Conservation (phyloP, 2,329 filamentous ascomycete species). For the Pyrenochaeta sp. region DNA sequence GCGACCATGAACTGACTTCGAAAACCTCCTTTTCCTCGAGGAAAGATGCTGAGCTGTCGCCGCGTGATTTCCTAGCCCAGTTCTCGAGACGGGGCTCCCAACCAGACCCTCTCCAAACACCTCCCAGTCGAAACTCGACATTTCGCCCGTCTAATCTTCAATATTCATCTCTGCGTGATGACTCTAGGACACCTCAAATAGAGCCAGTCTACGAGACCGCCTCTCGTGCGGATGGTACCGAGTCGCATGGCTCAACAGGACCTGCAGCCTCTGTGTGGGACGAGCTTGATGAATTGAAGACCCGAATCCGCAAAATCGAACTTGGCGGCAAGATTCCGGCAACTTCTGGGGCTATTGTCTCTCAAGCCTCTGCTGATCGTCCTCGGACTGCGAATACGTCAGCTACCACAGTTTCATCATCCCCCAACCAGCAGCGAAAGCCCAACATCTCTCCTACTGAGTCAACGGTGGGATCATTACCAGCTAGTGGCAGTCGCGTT, state of each 20-base stretch:
- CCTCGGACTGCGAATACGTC: conserved; percentile 91
- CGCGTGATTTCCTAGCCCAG: conserved; percentile 44
- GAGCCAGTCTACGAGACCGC: conserved; percentile 36
- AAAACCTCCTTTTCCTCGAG: conserved; percentile 37
- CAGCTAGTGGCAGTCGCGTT: conserved; percentile 64
- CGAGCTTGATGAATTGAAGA: conserved; percentile 94
- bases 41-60: conserved; percentile 39
- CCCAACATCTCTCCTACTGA: conserved; percentile 52
- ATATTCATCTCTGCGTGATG: conserved; percentile 42
- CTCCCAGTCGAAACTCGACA: conserved; percentile 38
- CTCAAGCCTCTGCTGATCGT: conserved; percentile 76
- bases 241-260: conserved; percentile 86
- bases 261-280: conserved; percentile 97
- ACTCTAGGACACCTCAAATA: conserved; percentile 33
- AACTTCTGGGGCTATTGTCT: conserved; percentile 75
- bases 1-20: conserved; percentile 36
- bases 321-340: conserved; percentile 85
- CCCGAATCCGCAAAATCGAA: conserved; percentile 88
- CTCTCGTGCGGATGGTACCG: conserved; percentile 60
- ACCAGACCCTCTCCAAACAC: conserved; percentile 40
- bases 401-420: conserved; percentile 87
- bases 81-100: conserved; percentile 42
- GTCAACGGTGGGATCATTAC: conserved; percentile 54
- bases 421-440: conserved; percentile 75
- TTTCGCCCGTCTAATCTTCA: conserved; percentile 49